Percentiles rank a stretch among this genome's conserved stretches.
These are phyloP conservation scores for Candida suzukii DNA, from an alignment of 805 yeast species.

Conservation along the genomic window DNA sequence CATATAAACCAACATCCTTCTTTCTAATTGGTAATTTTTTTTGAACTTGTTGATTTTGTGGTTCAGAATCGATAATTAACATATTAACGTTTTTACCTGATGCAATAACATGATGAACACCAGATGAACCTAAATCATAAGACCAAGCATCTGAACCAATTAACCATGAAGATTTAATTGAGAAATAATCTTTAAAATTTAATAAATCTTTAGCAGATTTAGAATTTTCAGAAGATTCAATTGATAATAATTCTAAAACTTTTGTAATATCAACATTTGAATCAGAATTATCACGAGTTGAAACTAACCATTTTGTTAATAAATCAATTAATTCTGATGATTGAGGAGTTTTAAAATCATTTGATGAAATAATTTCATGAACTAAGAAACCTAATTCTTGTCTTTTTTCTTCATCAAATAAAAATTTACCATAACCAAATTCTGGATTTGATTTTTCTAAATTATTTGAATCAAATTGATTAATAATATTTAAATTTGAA, in stretches of 20 bases:
- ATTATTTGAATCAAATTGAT: conserved; percentile 40
- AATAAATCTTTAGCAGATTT: conserved; percentile 39
- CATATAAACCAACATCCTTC: conserved; percentile 89
- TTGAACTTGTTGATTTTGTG: conserved; percentile 40
- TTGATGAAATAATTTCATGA: conserved; percentile 36
- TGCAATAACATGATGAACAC: conserved; percentile 77
- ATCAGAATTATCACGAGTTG: conserved; percentile 30
- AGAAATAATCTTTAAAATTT: conserved; percentile 37
- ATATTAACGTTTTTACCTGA: conserved; percentile 75
- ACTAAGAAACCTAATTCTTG: conserved; percentile 37
- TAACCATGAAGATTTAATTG: conserved; percentile 61
- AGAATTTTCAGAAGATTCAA: conserved; percentile 34
- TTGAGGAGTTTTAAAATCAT: conserved; percentile 34
- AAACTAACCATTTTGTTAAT: conserved; percentile 66
- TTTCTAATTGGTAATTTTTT: conserved; percentile 46
- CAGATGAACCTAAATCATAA: conserved; percentile 85
- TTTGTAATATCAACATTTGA: conserved; percentile 12
- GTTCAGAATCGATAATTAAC: conserved; percentile 83
- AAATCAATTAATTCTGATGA: conserved; percentile 44
- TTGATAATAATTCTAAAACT: conserved; percentile 30
- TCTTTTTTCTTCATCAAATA: conserved; percentile 49
- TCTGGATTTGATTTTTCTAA: conserved; percentile 62
- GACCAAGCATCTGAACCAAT: conserved; percentile 96
- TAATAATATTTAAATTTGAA: conserved; percentile 45
- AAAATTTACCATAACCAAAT: conserved; percentile 75